Base-by-base conservation (phyloP, 83 land plant genomes). In the Isoetes engelmannii region DNA sequence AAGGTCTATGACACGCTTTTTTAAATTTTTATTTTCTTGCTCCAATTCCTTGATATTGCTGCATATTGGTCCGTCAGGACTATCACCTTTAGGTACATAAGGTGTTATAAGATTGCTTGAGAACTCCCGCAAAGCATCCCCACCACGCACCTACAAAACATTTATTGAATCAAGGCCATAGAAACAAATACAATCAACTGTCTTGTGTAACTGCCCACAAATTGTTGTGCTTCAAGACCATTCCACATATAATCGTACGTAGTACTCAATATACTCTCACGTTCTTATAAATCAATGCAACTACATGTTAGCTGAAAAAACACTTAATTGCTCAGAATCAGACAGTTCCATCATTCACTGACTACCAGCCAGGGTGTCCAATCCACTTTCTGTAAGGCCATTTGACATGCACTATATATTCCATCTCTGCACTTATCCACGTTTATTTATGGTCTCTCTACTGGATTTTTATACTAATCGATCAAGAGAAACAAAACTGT, bases 141-240 rank as follows among this genome's bases (percentile, higher is more conserved):
- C 78, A 6, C 94, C 94, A 61, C 86, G 81, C 3, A 89, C 94
- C 94, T 87, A 54, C 5, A 65, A 72, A 62, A 60, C 44, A 70
- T 60, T 46, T 62, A 7, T 63, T 71, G 48, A 28, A 28, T 28
- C 37, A 2, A 28, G 37, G 37, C 37, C 37, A 28, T 28, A 28
- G 37, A 28, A 28, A 51, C 55, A 17, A 12, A 17, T 51, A 17
- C 17, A 51, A n/a, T n/a, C n/a, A n/a, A 12, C 17, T 51, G 55
- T 51, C 13, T 51, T 12, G 1, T 12, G 17, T 15, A 17, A 51
- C 55, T 12, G 62, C 62, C 8, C 28, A 42, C 62, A 12, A 59
- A 59, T 10, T 12, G 8, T 18, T 18, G 62, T 18, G 62, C 28
- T 59, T 59, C 37, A 51, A 12, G 55, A 51, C 55, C 17, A 51